Conservation (phyloP, 169 alveolate genomes). For the Theileria luwenshuni region DNA sequence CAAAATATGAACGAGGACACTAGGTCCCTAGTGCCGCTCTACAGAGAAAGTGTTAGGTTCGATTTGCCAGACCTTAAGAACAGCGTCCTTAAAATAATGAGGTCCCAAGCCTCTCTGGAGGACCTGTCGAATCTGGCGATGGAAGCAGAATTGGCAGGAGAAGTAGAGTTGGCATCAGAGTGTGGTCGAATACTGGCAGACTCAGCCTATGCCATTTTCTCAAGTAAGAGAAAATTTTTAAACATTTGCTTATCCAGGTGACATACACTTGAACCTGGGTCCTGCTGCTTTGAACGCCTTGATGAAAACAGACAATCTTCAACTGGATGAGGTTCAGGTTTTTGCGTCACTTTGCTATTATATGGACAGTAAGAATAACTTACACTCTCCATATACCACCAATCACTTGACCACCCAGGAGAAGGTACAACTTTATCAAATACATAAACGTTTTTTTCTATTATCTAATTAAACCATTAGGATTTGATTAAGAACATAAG, state of each 20-base stretch:
- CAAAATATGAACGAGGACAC: slow-evolving; percentile 58
- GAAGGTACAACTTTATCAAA: slow-evolving; percentile 25
- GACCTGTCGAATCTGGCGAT: slow-evolving; percentile 43
- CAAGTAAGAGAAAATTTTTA: background rate
- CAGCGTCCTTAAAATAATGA: slow-evolving; percentile 43
- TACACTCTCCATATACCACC: slow-evolving; percentile 46
- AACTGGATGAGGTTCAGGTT: slow-evolving; percentile 63
- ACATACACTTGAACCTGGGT: slow-evolving; percentile 40
- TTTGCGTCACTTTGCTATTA: slow-evolving; percentile 56
- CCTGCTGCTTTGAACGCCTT: slow-evolving; percentile 43
- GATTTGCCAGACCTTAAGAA: slow-evolving; percentile 47
- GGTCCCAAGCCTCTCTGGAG: slow-evolving; percentile 46
- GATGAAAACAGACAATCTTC: slow-evolving; percentile 49
- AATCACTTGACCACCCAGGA: slow-evolving; percentile 35
- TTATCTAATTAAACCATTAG: background rate
- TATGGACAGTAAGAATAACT: slow-evolving; percentile 29
- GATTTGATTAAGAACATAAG: slow-evolving; percentile 46
- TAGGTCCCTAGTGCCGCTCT: slow-evolving; percentile 42
- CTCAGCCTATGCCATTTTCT: slow-evolving; percentile 55
- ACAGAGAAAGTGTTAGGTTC: slow-evolving; percentile 49
- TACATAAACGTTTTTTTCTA: too few species aligned
- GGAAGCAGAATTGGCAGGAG: slow-evolving; percentile 57
- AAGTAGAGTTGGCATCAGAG: slow-evolving; percentile 58
- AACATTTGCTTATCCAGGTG: slow-evolving; percentile 7
- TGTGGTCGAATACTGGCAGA: slow-evolving; percentile 64